Evolutionary conservation across 2,329 filamentous ascomycete genomes (phyloP), one percentile per base, ranked within the genome.

Genomic region (Cryphonectria japonica): DNA sequence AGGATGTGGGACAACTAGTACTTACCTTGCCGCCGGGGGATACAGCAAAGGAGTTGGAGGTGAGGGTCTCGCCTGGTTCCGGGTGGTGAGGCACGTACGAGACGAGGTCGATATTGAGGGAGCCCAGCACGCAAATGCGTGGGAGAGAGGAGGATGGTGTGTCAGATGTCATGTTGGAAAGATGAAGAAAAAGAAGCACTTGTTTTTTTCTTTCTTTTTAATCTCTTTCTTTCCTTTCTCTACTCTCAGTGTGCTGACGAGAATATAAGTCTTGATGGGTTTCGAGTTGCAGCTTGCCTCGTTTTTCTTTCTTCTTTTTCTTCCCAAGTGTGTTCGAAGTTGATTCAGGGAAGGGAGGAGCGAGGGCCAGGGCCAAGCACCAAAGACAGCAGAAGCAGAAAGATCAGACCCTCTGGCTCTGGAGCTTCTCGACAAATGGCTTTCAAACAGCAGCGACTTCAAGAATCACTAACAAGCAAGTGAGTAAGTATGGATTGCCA

Each of bases 71-170:
- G 75, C 95, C 96, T 0, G 92, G 91, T 1, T 87, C 83, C 1
- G 96, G 95, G 74, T 97, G 89, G 74, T 95, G 93, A 6, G 93
- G 86, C 46, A 96, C 96, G 77, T 93, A 91, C 57, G 94, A 95
- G 74, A 97, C 93, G 74, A 98, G 91, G 83, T 99, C 95, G 79
- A 93, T 93, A 83, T 98, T 98, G 73, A 99, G 90, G 46, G 95
- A 98, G 76, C 95, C 95, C 75, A 98, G 90, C 73, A 98, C 88
- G 74, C 92, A 91, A 80, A 98, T 96, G 76, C 81, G 81, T 32
- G 85, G 84, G 66, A 73, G 77, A 74, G 71, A 75, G 75, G 71
- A 75, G 71, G 76, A 71, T 61, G 70, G 71, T 71, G 74, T 2
- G 26, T 75, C 71, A 75, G n/a, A 19, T 68, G 54, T 19, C 43